Base-by-base conservation (phyloP, 148 eudicot genomes). In the Camellia lanceoleosa region DNA sequence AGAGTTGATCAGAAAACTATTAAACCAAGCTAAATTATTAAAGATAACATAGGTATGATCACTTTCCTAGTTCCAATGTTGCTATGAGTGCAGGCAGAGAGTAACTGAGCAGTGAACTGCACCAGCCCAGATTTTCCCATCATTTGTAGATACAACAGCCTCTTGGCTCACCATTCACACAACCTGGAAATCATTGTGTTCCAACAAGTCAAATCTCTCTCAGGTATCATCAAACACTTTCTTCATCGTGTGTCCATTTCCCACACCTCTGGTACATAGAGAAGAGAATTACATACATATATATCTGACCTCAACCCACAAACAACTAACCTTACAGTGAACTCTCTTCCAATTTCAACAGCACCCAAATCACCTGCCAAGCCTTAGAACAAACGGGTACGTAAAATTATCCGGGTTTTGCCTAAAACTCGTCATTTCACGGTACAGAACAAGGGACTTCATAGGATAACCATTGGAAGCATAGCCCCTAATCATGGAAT, bases 361-460 rank as follows among this genome's bases (percentile, higher is more conserved):
- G 23, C 23, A 14, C 64, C 43, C 66, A 75, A 44, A 85, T 80
- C 83, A 54, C 85, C 81, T n/a, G n/a, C 74, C 88, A 85, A 38
- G 85, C 85, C 78, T 85, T 56, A 82, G 43, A 56, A 85, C 84
- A 79, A 82, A 85, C 5, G 85, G 87, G 71, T 82, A 85, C 14
- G 87, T 82, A 65, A 75, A 85, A 63, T 85, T 82, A 85, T 85
- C 82, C 43, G 87, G 71, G 69, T 20, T 76, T 46, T 63, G 79
- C 69, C 69, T 70, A 47, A 76, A 62, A 7, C 69, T 46, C 41
- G 62, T 10, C 79, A 76, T 76, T 63, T 76, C 79, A 1, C 69
- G 79, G 56, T 44, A 63, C 69, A 76, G 20, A 76, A 46, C 69
- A 62, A 76, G n/a, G 42, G 79, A 5, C 42, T 76, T 62, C 69